Evolutionary conservation across 2,329 filamentous ascomycete species (phyloP).

Genomic region (Clarireedia hainanense): DNA sequence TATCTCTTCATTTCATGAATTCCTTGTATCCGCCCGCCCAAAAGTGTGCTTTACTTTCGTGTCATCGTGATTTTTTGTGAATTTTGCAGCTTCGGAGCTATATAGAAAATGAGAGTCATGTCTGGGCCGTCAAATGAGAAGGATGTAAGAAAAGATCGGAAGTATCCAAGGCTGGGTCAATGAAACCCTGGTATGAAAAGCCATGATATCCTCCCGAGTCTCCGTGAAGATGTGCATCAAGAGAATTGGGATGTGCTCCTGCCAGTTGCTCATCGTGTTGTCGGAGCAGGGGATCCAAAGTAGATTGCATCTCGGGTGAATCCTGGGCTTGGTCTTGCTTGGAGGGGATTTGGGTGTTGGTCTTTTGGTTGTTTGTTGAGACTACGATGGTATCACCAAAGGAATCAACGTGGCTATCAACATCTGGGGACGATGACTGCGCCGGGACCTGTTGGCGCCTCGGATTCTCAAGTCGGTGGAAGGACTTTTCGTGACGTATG

Average conservation of each 20-base stretch:
- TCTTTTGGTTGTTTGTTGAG: background rate
- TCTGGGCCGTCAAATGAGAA: slow-evolving; percentile 1
- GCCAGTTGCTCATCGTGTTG: slow-evolving; percentile 8
- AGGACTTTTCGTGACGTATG: slow-evolving; percentile 11
- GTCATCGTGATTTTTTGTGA: too few species aligned
- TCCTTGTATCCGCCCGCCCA: too few species aligned
- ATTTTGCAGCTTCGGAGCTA: background rate
- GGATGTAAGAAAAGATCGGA: slow-evolving; percentile 5
- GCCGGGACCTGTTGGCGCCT: slow-evolving; percentile 1
- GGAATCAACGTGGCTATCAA: background rate
- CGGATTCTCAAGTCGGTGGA: slow-evolving; percentile 7
- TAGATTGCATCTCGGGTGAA: slow-evolving; percentile 7
- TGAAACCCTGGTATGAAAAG: slow-evolving; percentile 5
- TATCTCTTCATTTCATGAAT: too few species aligned
- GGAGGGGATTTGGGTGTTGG: background rate
- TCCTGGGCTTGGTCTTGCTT: slow-evolving; percentile 4
- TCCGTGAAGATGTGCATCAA: slow-evolving; percentile 1
- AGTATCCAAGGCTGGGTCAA: slow-evolving; percentile 6
- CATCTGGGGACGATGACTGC: slow-evolving; percentile 6
- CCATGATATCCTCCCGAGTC: background rate
- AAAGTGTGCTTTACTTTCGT: too few species aligned
- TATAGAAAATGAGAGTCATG: background rate
- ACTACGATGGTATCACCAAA: slow-evolving; percentile 6
- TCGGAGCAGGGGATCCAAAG: slow-evolving; percentile 7
- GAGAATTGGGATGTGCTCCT: background rate